Evolutionary conservation across 2,329 filamentous ascomycete species (phyloP), one percentile per base, ranked within the genome.

Genomic region (Passalora sequoiae): DNA sequence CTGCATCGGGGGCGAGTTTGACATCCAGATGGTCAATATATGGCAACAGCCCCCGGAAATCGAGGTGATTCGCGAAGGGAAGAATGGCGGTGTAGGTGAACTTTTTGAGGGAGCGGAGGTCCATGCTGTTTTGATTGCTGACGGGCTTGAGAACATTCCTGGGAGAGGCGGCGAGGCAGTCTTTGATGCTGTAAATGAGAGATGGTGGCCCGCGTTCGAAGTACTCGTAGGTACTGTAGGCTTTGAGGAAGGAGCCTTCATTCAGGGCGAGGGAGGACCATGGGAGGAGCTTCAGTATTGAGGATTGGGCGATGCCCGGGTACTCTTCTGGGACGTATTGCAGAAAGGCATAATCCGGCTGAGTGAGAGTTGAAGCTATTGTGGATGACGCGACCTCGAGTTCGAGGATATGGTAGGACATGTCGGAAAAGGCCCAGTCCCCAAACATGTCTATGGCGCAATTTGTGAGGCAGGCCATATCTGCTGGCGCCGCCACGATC

Each of bases 161-260:
- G 7, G 25, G 24, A 4, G 36, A 39, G 7, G 43, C 36, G 7
- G 43, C 36, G 25, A 61, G 39, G 39, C 49, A 51, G 27, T 57
- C 44, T 31, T 54, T 56, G 52, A 63, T 61, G 35, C 49, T 55
- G 46, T 57, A 48, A 8, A 62, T 51, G n/a, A 62, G 39, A 1
- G 53, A 55, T 3, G 60, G 60, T 5, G 83, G 75, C 1, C 73
- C 69, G 32, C 79, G 78, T 25, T 81, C 69, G 57, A 83, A 86
- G 64, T 82, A 87, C 55, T 87, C 81, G 60, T 86, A 84, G 3
- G 77, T 80, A 35, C 75, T 75, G 65, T 86, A 89, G 4, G 79
- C 82, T 44, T 74, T 74, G n/a, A 84, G 74, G 4, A 80, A 86
- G 0, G 83, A 86, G 6, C 84, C 83, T 66, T 91, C 85, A 60